Evolutionary conservation across 192 early-diverging fungal genomes (phyloP), one percentile per base, ranked within the genome.

Genomic region (Rhizophagus prolifer): DNA sequence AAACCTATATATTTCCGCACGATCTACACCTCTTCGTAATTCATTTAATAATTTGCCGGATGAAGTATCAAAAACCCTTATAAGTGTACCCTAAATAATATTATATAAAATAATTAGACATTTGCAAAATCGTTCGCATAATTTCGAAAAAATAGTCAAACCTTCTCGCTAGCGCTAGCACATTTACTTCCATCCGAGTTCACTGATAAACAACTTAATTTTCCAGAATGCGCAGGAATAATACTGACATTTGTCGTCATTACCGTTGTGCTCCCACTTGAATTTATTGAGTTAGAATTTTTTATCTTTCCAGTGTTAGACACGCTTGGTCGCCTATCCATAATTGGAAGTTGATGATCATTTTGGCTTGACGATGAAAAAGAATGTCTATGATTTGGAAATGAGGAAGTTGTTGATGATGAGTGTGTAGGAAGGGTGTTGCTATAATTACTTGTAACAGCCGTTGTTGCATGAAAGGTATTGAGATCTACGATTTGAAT

Each of bases 11-110:
- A 98, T 97, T 70, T 92, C 91, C 1, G 96, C 96, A 21, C 90
- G 85, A 76, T 97, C 95, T 58, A 92, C 88, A 12, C 97, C 96
- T 58, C 97, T 82, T 31, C 97, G 87, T 31, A 98, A 88, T 80
- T 98, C 96, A 66, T 95, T 86, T 41, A 95, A 76, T 26, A 95
- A 86, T 23, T 88, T 84, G 31, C 93, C 90, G 9, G 90, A 90
- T 60, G 85, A 77, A 0, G 91, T 90, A 79, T 95, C 90, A 75
- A 94, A 98, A 19, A 98, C 92, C 21, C 97, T 86, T 58, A 98
- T 91, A 19, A 98, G 85, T 4, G 97, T 98, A 36, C 96, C 97
- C 72, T 79, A 75, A 62, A 30, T 61, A 23, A 62, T 28, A 26
- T 23, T 62, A 16, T 6, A 58, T 25, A 58, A 74, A 60, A 23